phyloP scores from a whole-genome alignment of 2,329 filamentous ascomycete genomes.

The Aspergillus luchuensis region DNA sequence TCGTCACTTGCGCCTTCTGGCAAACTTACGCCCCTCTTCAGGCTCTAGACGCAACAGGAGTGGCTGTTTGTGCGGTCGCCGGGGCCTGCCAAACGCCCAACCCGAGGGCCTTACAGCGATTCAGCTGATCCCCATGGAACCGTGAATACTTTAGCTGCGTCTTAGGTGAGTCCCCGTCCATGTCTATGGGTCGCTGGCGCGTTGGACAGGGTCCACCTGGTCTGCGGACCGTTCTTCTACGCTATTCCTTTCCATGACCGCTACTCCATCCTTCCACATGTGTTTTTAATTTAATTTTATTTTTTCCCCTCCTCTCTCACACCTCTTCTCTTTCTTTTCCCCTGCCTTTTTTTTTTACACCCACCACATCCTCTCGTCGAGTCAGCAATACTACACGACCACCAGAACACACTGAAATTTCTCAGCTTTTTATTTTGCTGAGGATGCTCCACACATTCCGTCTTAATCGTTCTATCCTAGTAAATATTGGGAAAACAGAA shows the following conservation, averaged over 20 bases:
- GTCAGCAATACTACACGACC: background rate
- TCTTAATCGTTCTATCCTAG: too few species aligned
- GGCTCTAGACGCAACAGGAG: constrained; percentile 23
- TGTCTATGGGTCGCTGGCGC: constrained; percentile 40
- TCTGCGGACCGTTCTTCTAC: constrained; percentile 23
- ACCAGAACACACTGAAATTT: too few species aligned
- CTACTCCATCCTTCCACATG: constrained; percentile 10
- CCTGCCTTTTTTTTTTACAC: background rate
- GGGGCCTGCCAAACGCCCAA: constrained; percentile 24
- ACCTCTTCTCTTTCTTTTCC: background rate
- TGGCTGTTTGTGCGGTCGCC: constrained; percentile 14
- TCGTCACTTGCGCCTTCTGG: constrained; percentile 21
- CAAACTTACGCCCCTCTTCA: constrained; percentile 23
- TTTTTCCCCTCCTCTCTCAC: background rate
- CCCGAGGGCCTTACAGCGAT: constrained; percentile 24
- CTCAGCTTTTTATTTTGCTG: too few species aligned
- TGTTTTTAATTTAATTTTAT: constrained; percentile 1
- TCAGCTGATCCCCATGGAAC: constrained; percentile 38
- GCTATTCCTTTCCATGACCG: constrained; percentile 20
- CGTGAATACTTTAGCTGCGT: constrained; percentile 29
- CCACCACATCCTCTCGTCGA: background rate
- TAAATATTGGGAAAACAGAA: too few species aligned
- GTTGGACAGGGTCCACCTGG: constrained; percentile 25
- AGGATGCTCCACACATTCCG: too few species aligned
- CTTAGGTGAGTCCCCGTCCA: constrained; percentile 36